Base-by-base conservation (phyloP, 2,329 filamentous ascomycete species). In the Arthrobotrys entomopaga region DNA sequence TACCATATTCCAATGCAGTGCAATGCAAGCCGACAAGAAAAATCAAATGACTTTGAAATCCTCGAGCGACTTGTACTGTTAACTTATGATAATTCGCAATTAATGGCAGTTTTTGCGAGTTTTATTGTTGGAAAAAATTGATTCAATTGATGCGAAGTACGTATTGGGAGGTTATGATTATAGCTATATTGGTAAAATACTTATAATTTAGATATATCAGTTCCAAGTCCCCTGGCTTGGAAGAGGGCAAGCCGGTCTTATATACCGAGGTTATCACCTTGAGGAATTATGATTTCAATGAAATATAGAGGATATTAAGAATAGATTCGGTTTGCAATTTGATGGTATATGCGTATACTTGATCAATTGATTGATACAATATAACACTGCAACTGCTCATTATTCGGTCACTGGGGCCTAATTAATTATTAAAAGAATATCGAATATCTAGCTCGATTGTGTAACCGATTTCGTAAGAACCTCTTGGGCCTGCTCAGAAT, bases 381-480 rank as follows among this genome's bases (percentile, higher is more conserved):
- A 34, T 2, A 34, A 34, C 5, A 34, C 29, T 10, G 29, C 10
- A 1, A 34, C 29, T 10, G 29, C 10, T 34, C 29, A 34, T 6
- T 1, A 34, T 49, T 49, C 60, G 48, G 54, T 60, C 20, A 65
- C 40, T 46, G 3, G 10, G 19, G 16, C 13, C n/a, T n/a, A n/a
- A n/a, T n/a, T n/a, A n/a, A n/a, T n/a, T n/a, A n/a, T n/a, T n/a
- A 22, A 19, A 26, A 43, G 29, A 46, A n/a, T 42, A 19, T 11
- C n/a, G 22, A 43, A 43, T 22, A 2, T 42, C 8, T 4, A 13
- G 19, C 24, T 42, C 26, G 43, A 13, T 58, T 50, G 49, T 19
- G 65, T 61, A 69, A 69, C 54, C 50, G 56, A 67, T 69, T 69
- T 69, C 56, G 65, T 69, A 69, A 67, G 61, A 34, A n/a, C 8